Base-by-base conservation (phyloP, 768 basidiomycete genomes). In the Russula abietina region DNA sequence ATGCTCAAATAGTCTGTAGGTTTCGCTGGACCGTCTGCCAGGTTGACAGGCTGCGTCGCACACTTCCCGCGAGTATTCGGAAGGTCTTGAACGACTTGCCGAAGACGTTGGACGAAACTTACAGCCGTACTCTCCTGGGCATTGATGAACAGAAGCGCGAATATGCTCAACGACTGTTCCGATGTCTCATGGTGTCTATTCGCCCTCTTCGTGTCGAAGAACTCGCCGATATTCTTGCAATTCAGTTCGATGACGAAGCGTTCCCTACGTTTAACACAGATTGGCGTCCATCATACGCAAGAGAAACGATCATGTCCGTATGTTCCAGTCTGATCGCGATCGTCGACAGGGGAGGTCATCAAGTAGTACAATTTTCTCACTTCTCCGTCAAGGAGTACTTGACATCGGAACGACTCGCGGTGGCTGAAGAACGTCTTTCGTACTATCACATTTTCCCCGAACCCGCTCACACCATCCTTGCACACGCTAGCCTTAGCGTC, bases 341-440 rank as follows among this genome's bases (percentile, higher is more conserved):
- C 10, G 33, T 33, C 2, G 2, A 33, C 2, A 2, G 19, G 43
- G 4, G 4, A 28, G 28, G 17, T 28, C 9, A 10, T 1, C 49
- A 19, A 28, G 17, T 50, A 0, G 28, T 64, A 4, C 59, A 33
- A 11, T 33, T 33, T 5, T 33, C 28, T 38, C 59, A 1, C 53
- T 55, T 61, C 32, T 61, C 63, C 1, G 59, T 64, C n/a, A 61
- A 64, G 6, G 59, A 64, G 22, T 64, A 28, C 59, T 55, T 64
- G 39, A 55, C 43, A 11, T 64, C 63, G 19, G 12, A 45, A 1
- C 63, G 54, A n/a, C 60, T 64, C 28, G 32, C 28, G 4, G 6
- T 12, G 0, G 38, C 32, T 16, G 48, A 32, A 43, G 30, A 56
- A 1, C 11, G 7, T 14, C 49, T 62, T 38, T 64, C 63, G 9